These are phyloP conservation scores for Penicillium expansum DNA, from an alignment of 2,329 filamentous ascomycete genomes.

Conservation along the genomic window DNA sequence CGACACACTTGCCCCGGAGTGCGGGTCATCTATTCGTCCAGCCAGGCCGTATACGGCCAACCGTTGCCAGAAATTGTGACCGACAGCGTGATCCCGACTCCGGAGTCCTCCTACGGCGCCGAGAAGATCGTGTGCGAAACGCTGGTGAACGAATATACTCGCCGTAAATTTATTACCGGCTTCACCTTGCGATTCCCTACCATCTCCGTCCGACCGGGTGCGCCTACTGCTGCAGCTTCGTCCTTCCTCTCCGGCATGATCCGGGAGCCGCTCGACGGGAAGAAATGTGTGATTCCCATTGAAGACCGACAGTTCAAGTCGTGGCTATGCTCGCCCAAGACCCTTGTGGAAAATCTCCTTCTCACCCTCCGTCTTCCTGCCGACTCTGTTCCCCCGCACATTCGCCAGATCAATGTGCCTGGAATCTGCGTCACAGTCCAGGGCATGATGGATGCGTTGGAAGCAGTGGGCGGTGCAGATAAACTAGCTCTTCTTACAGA, in stretches of 20 bases:
- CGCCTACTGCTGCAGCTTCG: constrained; percentile 60
- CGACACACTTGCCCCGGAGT: constrained; percentile 51
- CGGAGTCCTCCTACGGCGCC: constrained; percentile 61
- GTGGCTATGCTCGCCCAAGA: constrained; percentile 56
- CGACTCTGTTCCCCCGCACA: constrained; percentile 42
- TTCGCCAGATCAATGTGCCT: constrained; percentile 57
- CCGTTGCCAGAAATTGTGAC: constrained; percentile 55
- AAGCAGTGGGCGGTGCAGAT: constrained; percentile 54
- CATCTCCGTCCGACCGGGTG: constrained; percentile 60
- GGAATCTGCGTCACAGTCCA: constrained; percentile 54
- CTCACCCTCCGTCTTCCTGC: constrained; percentile 47
- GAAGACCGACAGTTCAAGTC: constrained; percentile 51
- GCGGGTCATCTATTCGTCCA: constrained; percentile 60
- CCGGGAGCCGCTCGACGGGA: constrained; percentile 59
- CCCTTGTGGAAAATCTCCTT: constrained; percentile 54
- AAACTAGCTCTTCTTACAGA: constrained; percentile 52
- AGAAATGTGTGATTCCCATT: constrained; percentile 53
- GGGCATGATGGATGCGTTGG: constrained; percentile 57
- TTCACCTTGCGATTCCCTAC: constrained; percentile 61
- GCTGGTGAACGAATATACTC: constrained; percentile 62
- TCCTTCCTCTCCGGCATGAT: constrained; percentile 64
- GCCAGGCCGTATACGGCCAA: constrained; percentile 62
- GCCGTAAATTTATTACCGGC: constrained; percentile 58
- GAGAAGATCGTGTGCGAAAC: constrained; percentile 63
- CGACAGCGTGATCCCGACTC: constrained; percentile 55